Conservation (phyloP, 2,329 filamentous ascomycete species). For the Apiospora sp. region DNA sequence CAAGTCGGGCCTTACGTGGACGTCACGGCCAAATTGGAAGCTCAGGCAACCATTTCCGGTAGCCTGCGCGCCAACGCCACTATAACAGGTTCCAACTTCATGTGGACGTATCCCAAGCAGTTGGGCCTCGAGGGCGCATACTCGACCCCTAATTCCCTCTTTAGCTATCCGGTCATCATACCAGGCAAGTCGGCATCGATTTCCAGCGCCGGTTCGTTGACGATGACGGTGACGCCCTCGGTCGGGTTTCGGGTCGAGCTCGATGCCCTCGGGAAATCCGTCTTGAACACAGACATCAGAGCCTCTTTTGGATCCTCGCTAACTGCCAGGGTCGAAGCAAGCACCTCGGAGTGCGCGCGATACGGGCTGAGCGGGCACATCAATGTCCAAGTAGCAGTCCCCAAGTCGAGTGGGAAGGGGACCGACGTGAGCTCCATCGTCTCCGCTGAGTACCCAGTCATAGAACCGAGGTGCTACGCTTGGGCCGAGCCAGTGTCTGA, state of each 20-base stretch:
- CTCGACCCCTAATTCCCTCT: not conserved
- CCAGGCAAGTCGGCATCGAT: not conserved
- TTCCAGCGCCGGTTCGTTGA: not conserved
- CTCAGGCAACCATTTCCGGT: too few species aligned
- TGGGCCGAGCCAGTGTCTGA: not conserved
- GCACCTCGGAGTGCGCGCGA: not conserved
- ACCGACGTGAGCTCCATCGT: not conserved
- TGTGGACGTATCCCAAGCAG: not conserved
- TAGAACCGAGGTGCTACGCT: not conserved
- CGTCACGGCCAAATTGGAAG: too few species aligned
- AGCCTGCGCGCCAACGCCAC: too few species aligned
- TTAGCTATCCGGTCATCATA: not conserved
- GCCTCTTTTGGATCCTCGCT: not conserved
- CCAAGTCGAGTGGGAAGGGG: not conserved
- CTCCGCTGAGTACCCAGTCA: not conserved
- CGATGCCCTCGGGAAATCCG: not conserved
- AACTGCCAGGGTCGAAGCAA: not conserved
- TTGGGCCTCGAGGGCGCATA: not conserved
- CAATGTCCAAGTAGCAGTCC: not conserved
- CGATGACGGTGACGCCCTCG: not conserved
- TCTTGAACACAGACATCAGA: not conserved
- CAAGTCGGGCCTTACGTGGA: too few species aligned
- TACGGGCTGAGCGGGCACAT: conserved; percentile 3
- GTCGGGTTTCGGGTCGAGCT: not conserved
- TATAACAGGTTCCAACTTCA: too few species aligned